phyloP scores from a whole-genome alignment of 257 asterid genomes.

The Parsonsia alboflavescens region DNA sequence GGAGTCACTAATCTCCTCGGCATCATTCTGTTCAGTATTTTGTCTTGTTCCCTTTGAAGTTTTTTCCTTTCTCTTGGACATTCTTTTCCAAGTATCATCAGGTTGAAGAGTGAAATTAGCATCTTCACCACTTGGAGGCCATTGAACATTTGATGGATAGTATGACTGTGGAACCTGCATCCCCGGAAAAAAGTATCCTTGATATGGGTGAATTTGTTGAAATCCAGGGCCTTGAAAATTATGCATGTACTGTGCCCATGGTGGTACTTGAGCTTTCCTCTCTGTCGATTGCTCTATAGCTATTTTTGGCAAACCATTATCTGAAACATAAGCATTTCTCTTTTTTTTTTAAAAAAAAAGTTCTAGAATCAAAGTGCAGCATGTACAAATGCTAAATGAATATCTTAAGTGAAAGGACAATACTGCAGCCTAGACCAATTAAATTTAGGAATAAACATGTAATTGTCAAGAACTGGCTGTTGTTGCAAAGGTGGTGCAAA shows the following conservation, averaged over 20 bases:
- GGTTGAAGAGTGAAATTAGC: slow-evolving; percentile 26
- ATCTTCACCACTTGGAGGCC: slow-evolving; percentile 54
- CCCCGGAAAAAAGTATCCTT: slow-evolving; percentile 50
- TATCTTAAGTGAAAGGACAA: not conserved
- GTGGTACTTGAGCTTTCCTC: slow-evolving; percentile 41
- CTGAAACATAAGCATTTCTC: slow-evolving; percentile 21
- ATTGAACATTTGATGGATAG: slow-evolving; percentile 40
- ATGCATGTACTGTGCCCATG: slow-evolving; percentile 57
- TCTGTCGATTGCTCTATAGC: slow-evolving; percentile 42
- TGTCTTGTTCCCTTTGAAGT: slow-evolving; percentile 18
- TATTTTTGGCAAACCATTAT: slow-evolving; percentile 34
- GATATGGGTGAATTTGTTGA: slow-evolving; percentile 51
- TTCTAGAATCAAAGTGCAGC: not conserved
- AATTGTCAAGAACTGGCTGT: not conserved
- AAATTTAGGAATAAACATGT: not conserved
- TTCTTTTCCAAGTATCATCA: slow-evolving; percentile 29
- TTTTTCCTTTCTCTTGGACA: slow-evolving; percentile 36
- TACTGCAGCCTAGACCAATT: not conserved
- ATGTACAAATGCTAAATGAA: not conserved
- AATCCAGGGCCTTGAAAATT: slow-evolving; percentile 50
- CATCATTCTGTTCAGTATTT: slow-evolving; percentile 18
- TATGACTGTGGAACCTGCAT: slow-evolving; percentile 49
- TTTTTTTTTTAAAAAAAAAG: not conserved
- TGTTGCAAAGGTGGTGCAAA: not conserved
- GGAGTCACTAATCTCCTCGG: slow-evolving; percentile 28